A percentile compares a stretch with the other conserved stretches of the same genome.
These are phyloP conservation scores for Tolypocladium amazonense DNA, from an alignment of 2,329 filamentous ascomycete genomes.

Conservation along the genomic window DNA sequence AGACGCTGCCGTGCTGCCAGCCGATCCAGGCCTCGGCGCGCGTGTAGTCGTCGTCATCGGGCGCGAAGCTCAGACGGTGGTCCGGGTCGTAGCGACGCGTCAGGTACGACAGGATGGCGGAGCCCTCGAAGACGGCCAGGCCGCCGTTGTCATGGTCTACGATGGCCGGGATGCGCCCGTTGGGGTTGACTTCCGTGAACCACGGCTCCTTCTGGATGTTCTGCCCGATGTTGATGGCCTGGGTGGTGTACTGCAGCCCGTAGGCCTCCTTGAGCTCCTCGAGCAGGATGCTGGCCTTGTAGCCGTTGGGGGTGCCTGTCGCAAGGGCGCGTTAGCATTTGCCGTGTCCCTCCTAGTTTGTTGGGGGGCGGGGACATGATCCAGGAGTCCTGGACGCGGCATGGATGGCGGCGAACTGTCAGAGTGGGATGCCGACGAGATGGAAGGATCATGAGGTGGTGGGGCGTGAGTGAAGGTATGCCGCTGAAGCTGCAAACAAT, in stretches of 20 bases:
- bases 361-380: not conserved
- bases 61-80: constrained; percentile 22
- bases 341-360: not conserved
- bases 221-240: constrained; percentile 46
- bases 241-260: constrained; percentile 47
- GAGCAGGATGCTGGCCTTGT: constrained; percentile 49
- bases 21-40: constrained; percentile 41
- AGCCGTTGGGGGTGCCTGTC: constrained; percentile 38
- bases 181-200: constrained; percentile 53
- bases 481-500: not conserved
- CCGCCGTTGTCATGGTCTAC: constrained; percentile 53
- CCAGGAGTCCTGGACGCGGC: not conserved
- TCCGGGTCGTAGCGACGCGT: constrained; percentile 62
- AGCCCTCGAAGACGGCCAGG: constrained; percentile 62
- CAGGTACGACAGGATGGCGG: constrained; percentile 64
- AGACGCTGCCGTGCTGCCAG: constrained; percentile 66
- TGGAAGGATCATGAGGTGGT: not conserved
- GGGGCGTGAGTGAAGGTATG: not conserved
- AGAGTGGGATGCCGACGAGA: not conserved
- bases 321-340: not conserved
- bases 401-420: not conserved
- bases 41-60: constrained; percentile 26
- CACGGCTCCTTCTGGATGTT: constrained; percentile 59
- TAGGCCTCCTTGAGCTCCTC: constrained; percentile 59
- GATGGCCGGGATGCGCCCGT: constrained; percentile 55